Evolutionary conservation across 768 basidiomycete genomes (phyloP), one percentile per base, ranked within the genome.

Genomic region (Lentinula aciculospora): DNA sequence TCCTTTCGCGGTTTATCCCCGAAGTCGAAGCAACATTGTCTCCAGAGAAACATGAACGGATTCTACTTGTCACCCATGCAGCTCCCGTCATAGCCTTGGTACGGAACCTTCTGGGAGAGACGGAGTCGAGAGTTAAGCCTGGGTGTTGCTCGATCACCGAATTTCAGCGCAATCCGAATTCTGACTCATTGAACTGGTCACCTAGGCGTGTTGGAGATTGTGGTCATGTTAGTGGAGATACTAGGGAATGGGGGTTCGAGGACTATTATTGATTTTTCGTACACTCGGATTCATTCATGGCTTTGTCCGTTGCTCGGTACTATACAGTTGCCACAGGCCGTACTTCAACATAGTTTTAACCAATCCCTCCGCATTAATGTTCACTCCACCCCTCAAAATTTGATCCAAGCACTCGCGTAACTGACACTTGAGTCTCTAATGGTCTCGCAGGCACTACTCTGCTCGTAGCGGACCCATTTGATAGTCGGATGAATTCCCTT

Each of bases 401-500:
- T 78, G 44, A 92, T 73, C 72, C 85, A 94, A 29, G 87, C 97
- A 68, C 94, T 96, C 7, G 94, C 95, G 67, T 99, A 99, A 71
- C 94, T 96, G 21, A 99, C 97, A 67, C 96, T 98, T 32, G 89
- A 92, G 69, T 94, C 92, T 47, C 76, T 72, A 55, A 89, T 66
- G 17, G 72, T 82, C 62, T 75, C 62, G 66, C 91, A 94, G 57
- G 80, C 76, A 66, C 85, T 89, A 67, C 94, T 98, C 72, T 98
- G 96, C 68, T 92, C 94, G 70, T 99, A 99, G 63, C 87, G 77
- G 23, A 97, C 92, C 85, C 93, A 99, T 61, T 84, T 83, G 53
- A 94, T 69, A 23, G 70, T 75, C 0, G 76, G 66, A 46, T 69
- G 67, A 61, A 32, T 32, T 4, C 46, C 68, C 57, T 66, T 67